Conservation (phyloP, 768 basidiomycete genomes). For the Pisolithus microcarpus region DNA sequence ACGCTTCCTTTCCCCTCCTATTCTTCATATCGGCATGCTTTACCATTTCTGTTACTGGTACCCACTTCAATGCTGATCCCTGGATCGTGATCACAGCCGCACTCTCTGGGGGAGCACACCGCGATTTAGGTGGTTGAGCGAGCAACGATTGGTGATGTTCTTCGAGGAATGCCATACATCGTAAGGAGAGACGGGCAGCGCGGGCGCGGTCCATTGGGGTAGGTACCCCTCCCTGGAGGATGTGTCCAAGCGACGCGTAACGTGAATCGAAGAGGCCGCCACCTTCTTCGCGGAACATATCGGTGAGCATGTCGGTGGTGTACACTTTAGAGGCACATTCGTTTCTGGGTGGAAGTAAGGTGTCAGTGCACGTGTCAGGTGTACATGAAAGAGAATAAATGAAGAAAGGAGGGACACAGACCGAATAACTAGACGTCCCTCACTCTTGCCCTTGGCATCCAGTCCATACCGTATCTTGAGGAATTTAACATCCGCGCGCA, state of each 20-base stretch:
- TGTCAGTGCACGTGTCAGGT: neutral
- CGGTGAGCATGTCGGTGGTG: constrained; percentile 84
- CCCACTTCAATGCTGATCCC: constrained; percentile 71
- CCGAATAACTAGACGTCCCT: constrained; percentile 92
- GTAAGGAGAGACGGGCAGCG: constrained; percentile 81
- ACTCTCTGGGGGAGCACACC: constrained; percentile 52
- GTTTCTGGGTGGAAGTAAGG: constrained; percentile 43
- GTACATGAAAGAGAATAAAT: neutral
- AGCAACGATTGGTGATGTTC: constrained; percentile 56
- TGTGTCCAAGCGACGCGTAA: constrained; percentile 94
- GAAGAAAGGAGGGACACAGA: constrained; percentile 30
- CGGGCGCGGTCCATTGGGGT: constrained; percentile 92
- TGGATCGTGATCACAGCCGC: constrained; percentile 93
- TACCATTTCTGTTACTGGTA: constrained; percentile 78
- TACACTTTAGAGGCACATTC: constrained; percentile 86
- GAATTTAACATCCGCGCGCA: constrained; percentile 82
- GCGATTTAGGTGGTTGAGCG: constrained; percentile 43
- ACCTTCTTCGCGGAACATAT: constrained; percentile 96
- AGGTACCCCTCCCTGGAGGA: constrained; percentile 91
- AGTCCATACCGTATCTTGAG: constrained; percentile 78
- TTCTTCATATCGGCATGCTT: constrained; percentile 87
- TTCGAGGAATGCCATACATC: constrained; percentile 94
- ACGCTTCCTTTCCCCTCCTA: constrained; percentile 66
- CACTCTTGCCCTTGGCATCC: constrained; percentile 82
- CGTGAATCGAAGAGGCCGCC: constrained; percentile 86